Conservation (phyloP, 192 early-diverging fungal genomes). For the Coemansia nantahalensis region DNA sequence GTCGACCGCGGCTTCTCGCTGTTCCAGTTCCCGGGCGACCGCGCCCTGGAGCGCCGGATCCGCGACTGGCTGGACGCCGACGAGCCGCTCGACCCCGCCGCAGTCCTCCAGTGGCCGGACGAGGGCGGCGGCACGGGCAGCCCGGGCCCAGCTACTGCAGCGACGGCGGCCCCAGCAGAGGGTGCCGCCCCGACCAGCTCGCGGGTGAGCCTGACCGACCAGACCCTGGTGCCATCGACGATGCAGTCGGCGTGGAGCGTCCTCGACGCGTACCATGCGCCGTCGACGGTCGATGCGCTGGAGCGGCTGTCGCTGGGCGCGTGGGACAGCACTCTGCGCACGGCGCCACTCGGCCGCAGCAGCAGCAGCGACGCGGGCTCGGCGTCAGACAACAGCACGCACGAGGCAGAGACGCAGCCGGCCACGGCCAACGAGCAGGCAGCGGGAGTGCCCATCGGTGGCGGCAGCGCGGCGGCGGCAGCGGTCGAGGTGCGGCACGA, state of each 20-base stretch:
- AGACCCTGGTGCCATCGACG: constrained; percentile 40
- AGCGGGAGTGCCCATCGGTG: constrained; percentile 11
- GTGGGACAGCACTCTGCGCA: constrained; percentile 2
- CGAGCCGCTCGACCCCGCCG: constrained; percentile 13
- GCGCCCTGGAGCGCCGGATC: constrained; percentile 60
- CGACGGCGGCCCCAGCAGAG: too few relatives aligned
- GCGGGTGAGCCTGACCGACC: constrained; percentile 23
- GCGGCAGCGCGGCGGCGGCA: too few relatives aligned
- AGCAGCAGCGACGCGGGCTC: background rate
- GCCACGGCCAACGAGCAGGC: constrained; percentile 13
- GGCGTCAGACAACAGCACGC: background rate
- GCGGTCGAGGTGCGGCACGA: constrained; percentile 28
- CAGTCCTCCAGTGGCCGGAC: constrained; percentile 22
- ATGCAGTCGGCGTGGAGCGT: constrained; percentile 16
- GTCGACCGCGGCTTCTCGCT: constrained; percentile 31
- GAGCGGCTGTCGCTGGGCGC: constrained; percentile 32
- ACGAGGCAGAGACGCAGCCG: background rate
- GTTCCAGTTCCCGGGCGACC: constrained; percentile 59
- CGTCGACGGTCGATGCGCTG: constrained; percentile 30
- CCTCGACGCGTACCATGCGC: constrained; percentile 8
- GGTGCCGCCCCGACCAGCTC: background rate
- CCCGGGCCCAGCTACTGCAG: too few relatives aligned
- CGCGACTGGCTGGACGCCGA: constrained; percentile 81
- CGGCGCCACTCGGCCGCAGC: too few relatives aligned
- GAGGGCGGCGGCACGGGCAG: too few relatives aligned